Evolutionary conservation across 495 filamentous ascomycete species (phyloP), one percentile per base, ranked within the genome.

Genomic region (Bacidia gigantensis): DNA sequence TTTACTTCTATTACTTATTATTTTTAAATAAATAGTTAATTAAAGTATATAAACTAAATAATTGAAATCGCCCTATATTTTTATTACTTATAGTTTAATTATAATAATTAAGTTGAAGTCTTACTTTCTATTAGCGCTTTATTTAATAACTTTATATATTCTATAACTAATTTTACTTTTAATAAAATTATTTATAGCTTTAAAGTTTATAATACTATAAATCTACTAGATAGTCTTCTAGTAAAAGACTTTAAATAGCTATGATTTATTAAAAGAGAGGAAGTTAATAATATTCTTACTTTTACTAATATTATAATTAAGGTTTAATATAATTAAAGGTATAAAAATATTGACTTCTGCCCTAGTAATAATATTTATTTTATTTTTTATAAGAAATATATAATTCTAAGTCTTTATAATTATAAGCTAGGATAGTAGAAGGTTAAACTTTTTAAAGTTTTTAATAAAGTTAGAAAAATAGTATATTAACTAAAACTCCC

Each of bases 271-370:
- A n/a, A 46, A 46, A 21, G 3, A 22, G 3, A 21, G 25, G 20
- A 46, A 46, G 5, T 23, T 11, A 22, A 45, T 11, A n/a, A n/a
- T 21, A 20, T 12, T 12, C 14, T 12, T 10, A 3, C 12, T 46
- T 46, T 46, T 46, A 46, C 14, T 22, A 46, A 21, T 46, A 46
- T 17, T 12, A 21, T 46, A 46, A 21, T 46, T 21, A 46, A 24
- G 25, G 25, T 21, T 20, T 2, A 2, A 2, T 3, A 46, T 39
- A 21, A 2, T 20, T 12, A 2, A 46, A 21, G 2, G 17, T 46
- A 46, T 21, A 21, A 11, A 3, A 21, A 46, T 3, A 7, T 46
- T 21, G 25, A 46, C 3, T 21, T 3, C 20, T 21, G 25, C 20
- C 17, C 2, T 10, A 39, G n/a, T n/a, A n/a, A n/a, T n/a, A n/a